These are phyloP conservation scores for Colletotrichum ledebouriae DNA, from an alignment of 2,329 filamentous ascomycete species.

Conservation along the genomic window DNA sequence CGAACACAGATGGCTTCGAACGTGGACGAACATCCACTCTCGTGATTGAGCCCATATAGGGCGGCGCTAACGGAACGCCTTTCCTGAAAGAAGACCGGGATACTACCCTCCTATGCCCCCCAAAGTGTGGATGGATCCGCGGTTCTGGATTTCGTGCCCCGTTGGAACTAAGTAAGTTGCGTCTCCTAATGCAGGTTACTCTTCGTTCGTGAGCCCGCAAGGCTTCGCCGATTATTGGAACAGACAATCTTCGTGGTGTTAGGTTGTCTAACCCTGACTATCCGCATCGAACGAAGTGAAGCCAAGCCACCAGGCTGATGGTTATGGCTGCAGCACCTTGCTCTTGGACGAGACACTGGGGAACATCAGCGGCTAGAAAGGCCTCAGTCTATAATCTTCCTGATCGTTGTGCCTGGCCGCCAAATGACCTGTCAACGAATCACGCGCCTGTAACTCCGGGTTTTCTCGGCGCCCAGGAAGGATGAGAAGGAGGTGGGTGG, in stretches of 20 bases:
- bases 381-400: not conserved
- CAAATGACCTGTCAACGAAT: not conserved
- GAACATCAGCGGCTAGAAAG: not conserved
- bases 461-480: conserved; percentile 15
- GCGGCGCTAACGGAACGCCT: conserved; percentile 32
- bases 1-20: not conserved
- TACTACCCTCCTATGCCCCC: conserved; percentile 25
- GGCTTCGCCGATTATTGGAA: not conserved
- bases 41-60: not conserved
- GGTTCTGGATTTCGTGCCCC: conserved; percentile 11
- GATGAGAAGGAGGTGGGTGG: not conserved
- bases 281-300: not conserved
- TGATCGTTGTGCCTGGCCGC: not conserved
- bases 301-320: not conserved
- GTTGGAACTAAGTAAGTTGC: not conserved
- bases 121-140: conserved; percentile 26
- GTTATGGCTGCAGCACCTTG: not conserved
- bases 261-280: not conserved
- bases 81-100: conserved; percentile 34
- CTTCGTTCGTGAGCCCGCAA: not conserved
- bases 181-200: not conserved
- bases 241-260: not conserved
- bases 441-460: not conserved
- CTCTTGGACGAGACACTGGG: too few relatives aligned
- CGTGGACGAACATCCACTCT: not conserved